Conservation (phyloP, 1,284 basidiomycete genomes). For the Fomitopsis pinicola region DNA sequence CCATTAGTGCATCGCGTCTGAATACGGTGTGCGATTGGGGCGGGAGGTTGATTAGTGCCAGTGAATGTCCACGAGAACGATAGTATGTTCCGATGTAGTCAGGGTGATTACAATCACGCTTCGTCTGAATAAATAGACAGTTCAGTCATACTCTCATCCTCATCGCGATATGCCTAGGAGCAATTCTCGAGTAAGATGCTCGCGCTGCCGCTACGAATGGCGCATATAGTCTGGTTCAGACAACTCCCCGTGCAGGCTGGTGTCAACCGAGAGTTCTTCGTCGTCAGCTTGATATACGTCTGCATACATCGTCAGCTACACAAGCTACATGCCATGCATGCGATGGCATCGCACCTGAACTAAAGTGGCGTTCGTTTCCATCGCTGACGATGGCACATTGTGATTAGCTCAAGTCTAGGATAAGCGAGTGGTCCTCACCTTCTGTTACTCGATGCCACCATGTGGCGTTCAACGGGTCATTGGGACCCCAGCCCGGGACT, state of each 20-base stretch:
- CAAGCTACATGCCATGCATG: not conserved
- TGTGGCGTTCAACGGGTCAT: slow-evolving; percentile 75
- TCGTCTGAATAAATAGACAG: no score
- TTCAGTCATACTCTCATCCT: no score
- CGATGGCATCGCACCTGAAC: slow-evolving; percentile 42
- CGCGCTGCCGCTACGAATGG: slow-evolving; percentile 72
- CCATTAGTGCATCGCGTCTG: no score
- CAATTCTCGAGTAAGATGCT: slow-evolving; percentile 58
- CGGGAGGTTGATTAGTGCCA: no score
- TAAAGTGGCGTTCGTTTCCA: slow-evolving; percentile 55
- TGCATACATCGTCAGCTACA: slow-evolving; percentile 22
- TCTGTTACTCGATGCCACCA: slow-evolving; percentile 84
- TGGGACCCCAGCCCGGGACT: slow-evolving; percentile 58
- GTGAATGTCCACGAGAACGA: no score
- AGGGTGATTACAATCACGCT: no score
- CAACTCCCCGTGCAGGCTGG: slow-evolving; percentile 57
- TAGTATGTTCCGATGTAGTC: no score
- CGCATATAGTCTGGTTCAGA: slow-evolving; percentile 67
- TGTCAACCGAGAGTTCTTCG: slow-evolving; percentile 56
- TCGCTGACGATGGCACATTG: slow-evolving; percentile 36
- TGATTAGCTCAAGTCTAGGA: not conserved
- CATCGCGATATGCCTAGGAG: not conserved
- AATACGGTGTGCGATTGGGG: no score
- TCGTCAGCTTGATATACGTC: slow-evolving; percentile 67
- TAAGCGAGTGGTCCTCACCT: slow-evolving; percentile 32